Conservation (phyloP, 2,329 filamentous ascomycete genomes). For the Pseudophaeomoniella oleicola region DNA sequence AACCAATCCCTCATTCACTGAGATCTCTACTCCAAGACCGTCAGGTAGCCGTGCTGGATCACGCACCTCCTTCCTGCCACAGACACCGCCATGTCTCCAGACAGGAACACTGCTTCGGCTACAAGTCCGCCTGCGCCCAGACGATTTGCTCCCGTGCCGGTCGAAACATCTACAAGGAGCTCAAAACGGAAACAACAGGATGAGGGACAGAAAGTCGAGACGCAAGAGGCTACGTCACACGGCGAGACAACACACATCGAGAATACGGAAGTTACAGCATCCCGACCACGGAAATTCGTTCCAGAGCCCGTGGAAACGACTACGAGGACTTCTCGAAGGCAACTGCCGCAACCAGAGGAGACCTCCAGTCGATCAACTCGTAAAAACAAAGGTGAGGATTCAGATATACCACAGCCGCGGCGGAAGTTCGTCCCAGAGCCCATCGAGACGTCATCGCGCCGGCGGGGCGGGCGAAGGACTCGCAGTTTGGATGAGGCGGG, state of each 20-base stretch:
- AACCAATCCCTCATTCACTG: no score
- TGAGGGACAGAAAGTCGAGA: neutral
- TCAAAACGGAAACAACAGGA: constrained; percentile 7
- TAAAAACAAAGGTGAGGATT: constrained; percentile 6
- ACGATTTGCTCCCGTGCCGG: constrained; percentile 27
- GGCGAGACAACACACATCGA: neutral
- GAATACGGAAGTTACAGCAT: neutral
- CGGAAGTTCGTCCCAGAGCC: constrained; percentile 8
- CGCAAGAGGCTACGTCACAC: neutral
- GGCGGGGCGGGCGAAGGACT: constrained; percentile 16
- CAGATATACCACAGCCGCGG: constrained; percentile 2
- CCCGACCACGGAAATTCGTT: constrained; percentile 38
- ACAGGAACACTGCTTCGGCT: neutral
- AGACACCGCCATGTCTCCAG: neutral
- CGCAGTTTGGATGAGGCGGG: constrained; percentile 19
- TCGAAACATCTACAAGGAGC: constrained; percentile 28
- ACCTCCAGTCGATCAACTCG: neutral
- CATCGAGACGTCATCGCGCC: constrained; percentile 17
- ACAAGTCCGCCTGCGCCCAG: constrained; percentile 7
- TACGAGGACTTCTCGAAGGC: constrained; percentile 33
- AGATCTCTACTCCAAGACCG: no score
- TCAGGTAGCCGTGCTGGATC: no score
- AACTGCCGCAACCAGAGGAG: constrained; percentile 1
- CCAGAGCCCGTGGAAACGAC: constrained; percentile 62
- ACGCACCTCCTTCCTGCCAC: no score